Conservation (phyloP, 73 alveolate genomes). For the Paramecium biaurelia region DNA sequence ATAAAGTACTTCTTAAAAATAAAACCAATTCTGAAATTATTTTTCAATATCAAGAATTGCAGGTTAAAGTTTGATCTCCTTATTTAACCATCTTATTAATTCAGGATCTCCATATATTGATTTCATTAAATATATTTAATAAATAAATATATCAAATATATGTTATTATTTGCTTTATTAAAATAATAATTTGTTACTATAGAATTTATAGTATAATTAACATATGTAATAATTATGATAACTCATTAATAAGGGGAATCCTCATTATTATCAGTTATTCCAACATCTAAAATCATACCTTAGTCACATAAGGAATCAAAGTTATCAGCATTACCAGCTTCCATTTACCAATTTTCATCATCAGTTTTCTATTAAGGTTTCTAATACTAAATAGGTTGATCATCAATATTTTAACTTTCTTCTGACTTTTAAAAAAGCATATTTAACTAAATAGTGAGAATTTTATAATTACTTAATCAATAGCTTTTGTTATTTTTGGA, state of each 20-base stretch:
- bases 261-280: background rate
- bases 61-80: conserved; percentile 20
- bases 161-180: background rate
- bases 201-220: background rate
- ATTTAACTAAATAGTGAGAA: background rate
- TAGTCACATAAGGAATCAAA: background rate
- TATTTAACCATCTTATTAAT: conserved; percentile 37
- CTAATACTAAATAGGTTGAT: background rate
- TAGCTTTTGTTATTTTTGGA: background rate
- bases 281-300: background rate
- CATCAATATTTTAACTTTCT: background rate
- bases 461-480: background rate
- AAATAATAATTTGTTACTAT: background rate
- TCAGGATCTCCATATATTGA: conserved; percentile 30
- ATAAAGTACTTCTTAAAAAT: conserved; percentile 20
- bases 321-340: background rate
- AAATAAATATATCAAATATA: background rate
- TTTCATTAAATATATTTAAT: background rate
- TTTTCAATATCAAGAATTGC: conserved; percentile 35
- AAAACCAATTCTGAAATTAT: conserved; percentile 35
- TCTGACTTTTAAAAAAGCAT: background rate
- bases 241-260: background rate
- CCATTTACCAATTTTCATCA: background rate
- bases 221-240: background rate
- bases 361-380: background rate